Percentiles rank a stretch among this genome's conserved stretches.
These are phyloP conservation scores for Puccinia hordei DNA, from an alignment of 1,284 basidiomycete species.

Conservation along the genomic window DNA sequence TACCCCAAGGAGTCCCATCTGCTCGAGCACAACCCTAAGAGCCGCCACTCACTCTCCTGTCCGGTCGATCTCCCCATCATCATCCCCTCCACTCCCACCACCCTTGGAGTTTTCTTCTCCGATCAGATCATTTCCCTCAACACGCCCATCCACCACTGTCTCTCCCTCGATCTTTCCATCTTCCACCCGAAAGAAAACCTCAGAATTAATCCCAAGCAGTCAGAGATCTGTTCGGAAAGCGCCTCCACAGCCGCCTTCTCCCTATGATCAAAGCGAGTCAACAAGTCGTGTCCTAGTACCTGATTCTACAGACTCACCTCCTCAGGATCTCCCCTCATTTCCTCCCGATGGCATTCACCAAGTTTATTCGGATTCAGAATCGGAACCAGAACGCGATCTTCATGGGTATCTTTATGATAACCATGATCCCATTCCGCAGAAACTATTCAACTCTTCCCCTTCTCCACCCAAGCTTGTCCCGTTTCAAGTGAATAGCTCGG, in stretches of 20 bases:
- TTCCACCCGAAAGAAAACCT: neutral
- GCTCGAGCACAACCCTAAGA: neutral
- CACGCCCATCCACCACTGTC: neutral
- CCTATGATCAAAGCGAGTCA: neutral
- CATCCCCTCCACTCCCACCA: slow-evolving; percentile 5
- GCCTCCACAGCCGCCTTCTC: neutral
- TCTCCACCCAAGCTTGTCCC: neutral
- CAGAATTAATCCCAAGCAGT: neutral
- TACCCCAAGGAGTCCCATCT: slow-evolving; percentile 3
- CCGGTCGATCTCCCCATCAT: neutral
- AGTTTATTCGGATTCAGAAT: neutral
- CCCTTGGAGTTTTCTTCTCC: slow-evolving; percentile 4
- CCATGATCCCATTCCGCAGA: slow-evolving; percentile 1
- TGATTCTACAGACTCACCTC: slow-evolving; percentile 7
- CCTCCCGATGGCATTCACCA: neutral
- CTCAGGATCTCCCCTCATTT: neutral
- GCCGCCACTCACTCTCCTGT: neutral
- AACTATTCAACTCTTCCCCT: slow-evolving; percentile 26
- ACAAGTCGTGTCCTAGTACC: neutral
- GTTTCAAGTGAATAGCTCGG: slow-evolving; percentile 5
- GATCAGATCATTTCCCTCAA: neutral
- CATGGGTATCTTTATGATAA: neutral
- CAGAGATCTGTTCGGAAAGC: neutral
- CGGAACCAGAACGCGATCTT: neutral
- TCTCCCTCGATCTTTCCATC: neutral